These are phyloP conservation scores for Camelina neglecta DNA, from an alignment of 345 rosid species.

Conservation along the genomic window DNA sequence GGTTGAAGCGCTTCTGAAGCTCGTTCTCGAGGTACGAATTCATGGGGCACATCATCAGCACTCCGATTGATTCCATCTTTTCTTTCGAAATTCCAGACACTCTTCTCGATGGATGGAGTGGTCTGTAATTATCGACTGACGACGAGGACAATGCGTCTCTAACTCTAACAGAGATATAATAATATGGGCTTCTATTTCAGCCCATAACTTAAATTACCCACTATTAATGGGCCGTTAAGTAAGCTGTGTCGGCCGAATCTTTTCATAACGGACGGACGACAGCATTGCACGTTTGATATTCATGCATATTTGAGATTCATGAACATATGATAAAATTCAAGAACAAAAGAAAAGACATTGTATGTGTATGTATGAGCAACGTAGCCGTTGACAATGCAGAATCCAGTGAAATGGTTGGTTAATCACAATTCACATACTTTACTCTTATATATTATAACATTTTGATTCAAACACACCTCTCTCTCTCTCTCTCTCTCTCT, in stretches of 20 bases:
- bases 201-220: background rate
- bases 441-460: background rate
- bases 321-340: background rate
- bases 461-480: background rate
- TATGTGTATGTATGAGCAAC: background rate
- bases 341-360: too few relatives aligned
- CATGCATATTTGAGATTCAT: constrained; percentile 21
- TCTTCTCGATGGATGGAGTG: background rate
- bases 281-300: constrained; percentile 23
- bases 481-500: background rate
- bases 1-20: constrained; percentile 73
- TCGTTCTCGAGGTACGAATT: constrained; percentile 62
- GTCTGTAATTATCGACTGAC: background rate
- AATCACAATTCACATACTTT: background rate
- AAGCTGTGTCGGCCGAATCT: background rate
- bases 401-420: constrained; percentile 9
- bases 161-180: too few relatives aligned
- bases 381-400: constrained; percentile 24
- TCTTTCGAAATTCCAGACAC: too few relatives aligned
- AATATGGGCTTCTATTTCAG: constrained; percentile 9
- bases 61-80: constrained; percentile 67
- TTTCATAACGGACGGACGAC: constrained; percentile 7
- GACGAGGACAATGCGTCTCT: too few relatives aligned
- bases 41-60: constrained; percentile 76
- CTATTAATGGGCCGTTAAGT: background rate